phyloP scores from a whole-genome alignment of 202 grass and related monocot genomes.

The Schoenoplectus tabernaemontani region DNA sequence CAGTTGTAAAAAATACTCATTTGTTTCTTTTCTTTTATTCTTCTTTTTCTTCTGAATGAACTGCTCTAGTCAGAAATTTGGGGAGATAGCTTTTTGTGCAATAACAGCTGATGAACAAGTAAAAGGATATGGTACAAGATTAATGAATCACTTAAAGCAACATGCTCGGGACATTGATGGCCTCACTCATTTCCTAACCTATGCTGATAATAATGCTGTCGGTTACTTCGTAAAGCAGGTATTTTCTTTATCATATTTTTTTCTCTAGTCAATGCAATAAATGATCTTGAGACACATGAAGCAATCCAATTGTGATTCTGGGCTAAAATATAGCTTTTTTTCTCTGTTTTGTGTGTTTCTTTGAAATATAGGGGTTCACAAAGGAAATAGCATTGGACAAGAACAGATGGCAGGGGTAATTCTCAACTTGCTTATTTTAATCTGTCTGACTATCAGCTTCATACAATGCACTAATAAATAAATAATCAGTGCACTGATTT shows the following conservation, averaged over 20 bases:
- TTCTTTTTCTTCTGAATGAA: not conserved
- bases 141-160: slow-evolving; percentile 99
- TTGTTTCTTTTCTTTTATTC: not conserved
- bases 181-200: slow-evolving; percentile 97
- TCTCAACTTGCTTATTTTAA: slow-evolving; percentile 15
- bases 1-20: not conserved
- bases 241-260: not conserved
- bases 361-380: slow-evolving; percentile 77
- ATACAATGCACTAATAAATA: slow-evolving; percentile 9
- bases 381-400: slow-evolving; percentile 92
- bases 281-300: not conserved
- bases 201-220: slow-evolving; percentile 98
- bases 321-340: not conserved
- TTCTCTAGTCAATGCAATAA: not conserved
- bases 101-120: slow-evolving; percentile 99
- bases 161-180: slow-evolving; percentile 93
- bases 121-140: slow-evolving; percentile 96
- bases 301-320: not conserved
- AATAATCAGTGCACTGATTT: not conserved
- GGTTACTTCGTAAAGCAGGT: slow-evolving; percentile 99
- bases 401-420: slow-evolving; percentile 99
- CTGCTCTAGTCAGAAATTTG: slow-evolving; percentile 74
- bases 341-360: not conserved
- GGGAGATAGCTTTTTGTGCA: slow-evolving; percentile 98
- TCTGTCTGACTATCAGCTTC: slow-evolving; percentile 18